Conservation (phyloP, 331 rosid genomes). For the Cydonia oblonga region DNA sequence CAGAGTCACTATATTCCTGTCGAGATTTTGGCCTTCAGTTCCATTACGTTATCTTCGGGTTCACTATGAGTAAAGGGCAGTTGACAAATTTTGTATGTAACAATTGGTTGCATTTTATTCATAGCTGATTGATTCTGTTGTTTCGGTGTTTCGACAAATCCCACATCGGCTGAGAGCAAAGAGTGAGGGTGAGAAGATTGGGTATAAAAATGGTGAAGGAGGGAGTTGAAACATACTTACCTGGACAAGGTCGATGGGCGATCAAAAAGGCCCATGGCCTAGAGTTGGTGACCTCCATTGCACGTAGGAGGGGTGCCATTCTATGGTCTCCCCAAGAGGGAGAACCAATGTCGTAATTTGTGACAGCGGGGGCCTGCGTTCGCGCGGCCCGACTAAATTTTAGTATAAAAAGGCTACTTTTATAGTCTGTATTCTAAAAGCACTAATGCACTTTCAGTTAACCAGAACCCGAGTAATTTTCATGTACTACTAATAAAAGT, state of each 20-base stretch:
- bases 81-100: background rate
- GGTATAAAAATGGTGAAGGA: background rate
- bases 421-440: too few species aligned
- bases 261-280: background rate
- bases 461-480: too few species aligned
- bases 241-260: constrained; percentile 2
- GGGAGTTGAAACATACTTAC: background rate
- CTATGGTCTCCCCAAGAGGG: constrained; percentile 1
- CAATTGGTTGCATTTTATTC: background rate
- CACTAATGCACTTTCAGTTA: too few species aligned
- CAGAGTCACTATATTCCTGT: background rate
- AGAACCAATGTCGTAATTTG: constrained; percentile 9
- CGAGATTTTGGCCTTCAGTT: background rate
- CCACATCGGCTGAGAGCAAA: background rate
- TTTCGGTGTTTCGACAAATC: background rate
- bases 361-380: background rate
- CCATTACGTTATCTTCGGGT: background rate
- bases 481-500: too few species aligned
- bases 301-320: background rate
- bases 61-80: background rate
- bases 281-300: constrained; percentile 3
- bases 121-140: background rate
- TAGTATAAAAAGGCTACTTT: background rate
- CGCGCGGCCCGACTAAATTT: background rate
- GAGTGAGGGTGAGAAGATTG: background rate